Evolutionary conservation across 495 filamentous ascomycete genomes (phyloP).

Genomic region (Penicillium dipodomyicola): DNA sequence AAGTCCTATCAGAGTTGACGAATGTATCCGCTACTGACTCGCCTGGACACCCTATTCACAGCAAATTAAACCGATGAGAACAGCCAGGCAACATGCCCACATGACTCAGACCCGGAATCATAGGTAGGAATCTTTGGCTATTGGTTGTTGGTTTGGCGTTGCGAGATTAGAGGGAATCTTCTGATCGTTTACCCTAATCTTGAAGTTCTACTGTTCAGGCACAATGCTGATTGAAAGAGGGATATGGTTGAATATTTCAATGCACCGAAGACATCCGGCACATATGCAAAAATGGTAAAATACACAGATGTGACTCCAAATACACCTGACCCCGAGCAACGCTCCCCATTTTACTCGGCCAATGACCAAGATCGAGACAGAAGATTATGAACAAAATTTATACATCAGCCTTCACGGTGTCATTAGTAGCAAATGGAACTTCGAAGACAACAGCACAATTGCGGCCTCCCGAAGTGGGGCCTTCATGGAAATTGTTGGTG

Average conservation of each 20-base stretch:
- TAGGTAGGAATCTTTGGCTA: not conserved
- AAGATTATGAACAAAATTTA: constrained; percentile 22
- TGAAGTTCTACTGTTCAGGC: not conserved
- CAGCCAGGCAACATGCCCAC: not conserved
- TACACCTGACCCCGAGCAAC: constrained; percentile 16
- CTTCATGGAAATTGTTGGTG: constrained; percentile 40
- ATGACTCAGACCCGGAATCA: not conserved
- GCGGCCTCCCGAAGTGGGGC: constrained; percentile 56
- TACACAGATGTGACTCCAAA: constrained; percentile 16
- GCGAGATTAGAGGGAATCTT: not conserved
- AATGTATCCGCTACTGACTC: not conserved
- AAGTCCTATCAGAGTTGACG: not conserved
- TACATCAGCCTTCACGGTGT: constrained; percentile 26
- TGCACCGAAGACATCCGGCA: constrained; percentile 7
- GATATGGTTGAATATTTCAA: constrained; percentile 11
- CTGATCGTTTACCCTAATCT: not conserved
- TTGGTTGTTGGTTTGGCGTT: not conserved
- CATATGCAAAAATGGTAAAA: constrained; percentile 17
- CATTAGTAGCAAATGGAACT: constrained; percentile 52
- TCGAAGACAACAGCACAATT: constrained; percentile 82
- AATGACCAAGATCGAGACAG: constrained; percentile 10
- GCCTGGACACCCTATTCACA: not conserved
- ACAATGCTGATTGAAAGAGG: not conserved
- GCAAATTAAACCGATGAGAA: not conserved
- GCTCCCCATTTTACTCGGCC: constrained; percentile 14